phyloP scores from a whole-genome alignment of 2,329 filamentous ascomycete genomes.

The Clonostachys rosea region DNA sequence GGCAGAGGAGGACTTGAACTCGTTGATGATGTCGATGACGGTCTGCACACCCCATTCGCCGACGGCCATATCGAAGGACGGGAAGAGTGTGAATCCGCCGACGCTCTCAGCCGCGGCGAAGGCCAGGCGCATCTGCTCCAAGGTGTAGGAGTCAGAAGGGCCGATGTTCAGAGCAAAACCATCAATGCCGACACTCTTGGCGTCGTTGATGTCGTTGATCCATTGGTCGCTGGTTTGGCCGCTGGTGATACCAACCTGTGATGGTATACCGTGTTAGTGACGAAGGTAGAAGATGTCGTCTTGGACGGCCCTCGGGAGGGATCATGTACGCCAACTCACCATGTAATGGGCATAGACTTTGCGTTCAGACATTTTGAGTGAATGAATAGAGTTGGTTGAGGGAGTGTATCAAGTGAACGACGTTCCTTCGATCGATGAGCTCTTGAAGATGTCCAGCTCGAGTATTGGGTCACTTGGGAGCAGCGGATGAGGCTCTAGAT shows the following conservation, averaged over 20 bases:
- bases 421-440: too few species aligned
- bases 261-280: neutral
- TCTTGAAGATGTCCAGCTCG: too few species aligned
- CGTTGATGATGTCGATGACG: conserved; percentile 16
- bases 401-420: too few species aligned
- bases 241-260: conserved; percentile 20
- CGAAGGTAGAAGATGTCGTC: neutral
- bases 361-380: conserved; percentile 2
- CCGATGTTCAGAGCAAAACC: conserved; percentile 35
- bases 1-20: conserved; percentile 12
- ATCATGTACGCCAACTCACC: conserved; percentile 7
- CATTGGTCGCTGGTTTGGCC: conserved; percentile 20
- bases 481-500: too few species aligned
- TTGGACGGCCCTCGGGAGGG: neutral
- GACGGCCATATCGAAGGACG: conserved; percentile 32
- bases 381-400: neutral
- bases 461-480: too few species aligned
- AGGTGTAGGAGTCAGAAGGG: conserved; percentile 21
- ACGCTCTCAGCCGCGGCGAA: conserved; percentile 14
- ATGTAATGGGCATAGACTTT: conserved; percentile 22
- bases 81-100: conserved; percentile 24
- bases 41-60: conserved; percentile 16
- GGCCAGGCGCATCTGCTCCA: conserved; percentile 19
- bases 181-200: conserved; percentile 28
- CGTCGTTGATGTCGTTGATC: conserved; percentile 23